phyloP scores from a whole-genome alignment of 192 early-diverging fungal species.

The Coemansia umbellata region DNA sequence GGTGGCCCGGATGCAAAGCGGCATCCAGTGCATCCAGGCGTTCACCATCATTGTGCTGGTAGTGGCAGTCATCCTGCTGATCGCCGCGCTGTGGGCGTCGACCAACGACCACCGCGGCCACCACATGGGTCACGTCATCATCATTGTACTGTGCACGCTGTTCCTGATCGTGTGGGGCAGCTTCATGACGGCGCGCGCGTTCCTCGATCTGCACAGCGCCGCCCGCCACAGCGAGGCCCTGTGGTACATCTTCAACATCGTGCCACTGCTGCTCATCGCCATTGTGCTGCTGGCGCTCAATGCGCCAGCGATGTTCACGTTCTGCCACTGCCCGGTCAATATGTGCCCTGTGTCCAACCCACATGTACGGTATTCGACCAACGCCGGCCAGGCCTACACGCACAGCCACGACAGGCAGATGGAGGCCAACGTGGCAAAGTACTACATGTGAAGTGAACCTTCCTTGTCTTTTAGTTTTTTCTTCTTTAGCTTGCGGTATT shows the following conservation, averaged over 20 bases:
- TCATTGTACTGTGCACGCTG: constrained; percentile 27
- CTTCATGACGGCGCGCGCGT: constrained; percentile 45
- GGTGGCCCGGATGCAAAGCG: constrained; percentile 22
- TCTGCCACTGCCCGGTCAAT: constrained; percentile 49
- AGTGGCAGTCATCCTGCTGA: constrained; percentile 19
- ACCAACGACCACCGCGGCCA: constrained; percentile 32
- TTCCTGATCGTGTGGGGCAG: constrained; percentile 36
- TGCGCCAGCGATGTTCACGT: constrained; percentile 44
- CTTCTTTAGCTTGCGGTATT: background rate
- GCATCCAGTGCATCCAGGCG: constrained; percentile 45
- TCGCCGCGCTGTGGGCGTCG: constrained; percentile 26
- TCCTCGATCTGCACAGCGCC: constrained; percentile 29
- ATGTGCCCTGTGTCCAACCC: constrained; percentile 41
- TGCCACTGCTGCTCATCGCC: constrained; percentile 40
- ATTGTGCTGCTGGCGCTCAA: constrained; percentile 40
- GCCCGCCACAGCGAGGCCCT: constrained; percentile 44
- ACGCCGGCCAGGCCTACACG: constrained; percentile 7
- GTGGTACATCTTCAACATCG: constrained; percentile 46
- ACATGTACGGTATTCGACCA: constrained; percentile 32
- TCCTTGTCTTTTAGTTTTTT: constrained; percentile 5
- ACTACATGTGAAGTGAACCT: constrained; percentile 30
- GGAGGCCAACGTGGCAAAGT: constrained; percentile 25
- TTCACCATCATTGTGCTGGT: constrained; percentile 38
- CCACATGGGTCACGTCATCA: constrained; percentile 47
- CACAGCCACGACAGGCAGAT: constrained; percentile 12